Evolutionary conservation across 495 filamentous ascomycete genomes (phyloP), one percentile per base, ranked within the genome.

Genomic region (Cryomyces minteri): DNA sequence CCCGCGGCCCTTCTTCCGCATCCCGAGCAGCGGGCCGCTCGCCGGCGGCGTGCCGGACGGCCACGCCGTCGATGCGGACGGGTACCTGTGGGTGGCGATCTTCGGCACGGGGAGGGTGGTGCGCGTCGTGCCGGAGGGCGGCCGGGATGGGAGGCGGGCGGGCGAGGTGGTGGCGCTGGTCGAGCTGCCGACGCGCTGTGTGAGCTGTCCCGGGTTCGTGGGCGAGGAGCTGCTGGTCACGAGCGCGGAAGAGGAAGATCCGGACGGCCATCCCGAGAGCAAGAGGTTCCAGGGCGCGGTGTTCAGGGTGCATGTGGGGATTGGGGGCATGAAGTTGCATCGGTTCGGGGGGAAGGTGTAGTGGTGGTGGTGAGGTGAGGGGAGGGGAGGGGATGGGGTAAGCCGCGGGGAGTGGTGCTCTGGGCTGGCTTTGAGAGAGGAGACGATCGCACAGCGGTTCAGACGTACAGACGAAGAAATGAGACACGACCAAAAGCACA

Each of bases 1-100:
- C 57, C 68, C 76, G 41, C 71, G 81, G 46, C 66, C 78, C 25
- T 82, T 82, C 57, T 86, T 77, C 63, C 58, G 68, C 42, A 67
- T 61, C 30, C 38, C 44, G 6, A 58, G 76, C 46, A 25, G 18
- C 18, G 18, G 18, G 18, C 18, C 18, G 18, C 18, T 25, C 18
- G 53, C 55, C 38, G 47, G 48, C 18, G 60, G 51, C 10, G 57
- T 54, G 10, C 63, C 63, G 41, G 67, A 72, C 38, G 77, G 73
- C 1, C 62, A 67, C 41, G 57, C 54, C 40, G 49, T 60, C 25
- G 62, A 65, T 44, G 61, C 57, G 45, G 61, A 65, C 43, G 60
- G 58, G 12, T 58, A 54, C 47, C 53, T 65, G 46, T 65, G 62
- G 62, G 54, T 54, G 5, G 61, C 62, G 2, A 40, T 58, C 11